Evolutionary conservation across 1,284 basidiomycete genomes (phyloP).

Genomic region (Coniophora puteana): DNA sequence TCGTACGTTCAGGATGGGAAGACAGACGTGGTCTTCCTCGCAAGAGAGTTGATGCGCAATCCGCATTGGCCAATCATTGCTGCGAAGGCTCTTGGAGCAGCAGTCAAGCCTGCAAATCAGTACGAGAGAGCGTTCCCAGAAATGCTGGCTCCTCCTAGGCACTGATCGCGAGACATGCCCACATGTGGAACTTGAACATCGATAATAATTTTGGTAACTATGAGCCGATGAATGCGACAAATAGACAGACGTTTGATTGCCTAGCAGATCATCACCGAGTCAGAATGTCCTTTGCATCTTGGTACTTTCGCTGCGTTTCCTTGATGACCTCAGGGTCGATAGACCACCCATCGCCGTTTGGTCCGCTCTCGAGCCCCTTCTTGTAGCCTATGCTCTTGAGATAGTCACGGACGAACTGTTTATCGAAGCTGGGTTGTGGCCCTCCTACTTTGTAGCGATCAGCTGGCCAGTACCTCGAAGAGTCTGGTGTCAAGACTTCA

Average conservation of each 20-base stretch:
- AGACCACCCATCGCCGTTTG: slow-evolving; percentile 64
- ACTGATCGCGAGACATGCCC: not conserved
- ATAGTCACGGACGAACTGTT: slow-evolving; percentile 96
- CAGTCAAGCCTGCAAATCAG: slow-evolving; percentile 62
- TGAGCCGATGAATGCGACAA: not conserved
- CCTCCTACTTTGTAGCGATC: slow-evolving; percentile 72
- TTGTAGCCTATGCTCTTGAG: slow-evolving; percentile 69
- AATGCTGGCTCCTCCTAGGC: slow-evolving; percentile 34
- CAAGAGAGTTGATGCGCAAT: slow-evolving; percentile 58
- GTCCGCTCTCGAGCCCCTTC: slow-evolving; percentile 76
- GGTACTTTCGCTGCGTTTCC: slow-evolving; percentile 76
- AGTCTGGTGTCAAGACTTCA: slow-evolving; percentile 96
- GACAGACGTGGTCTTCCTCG: slow-evolving; percentile 68
- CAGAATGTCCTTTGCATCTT: slow-evolving; percentile 72
- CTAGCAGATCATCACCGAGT: slow-evolving; percentile 20
- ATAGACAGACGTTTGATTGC: not conserved
- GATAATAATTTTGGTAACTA: not conserved
- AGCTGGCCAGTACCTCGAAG: slow-evolving; percentile 94
- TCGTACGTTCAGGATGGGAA: slow-evolving; percentile 60
- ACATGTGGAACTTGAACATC: slow-evolving; percentile 6
- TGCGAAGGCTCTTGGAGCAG: slow-evolving; percentile 52
- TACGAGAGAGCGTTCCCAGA: slow-evolving; percentile 59
- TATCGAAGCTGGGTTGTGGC: slow-evolving; percentile 91
- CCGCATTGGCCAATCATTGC: slow-evolving; percentile 56
- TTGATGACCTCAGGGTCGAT: slow-evolving; percentile 76